Percentiles rank a stretch among this genome's conserved stretches.
Conservation (phyloP, 2,329 filamentous ascomycete species). For the Arachnomyces sp. region DNA sequence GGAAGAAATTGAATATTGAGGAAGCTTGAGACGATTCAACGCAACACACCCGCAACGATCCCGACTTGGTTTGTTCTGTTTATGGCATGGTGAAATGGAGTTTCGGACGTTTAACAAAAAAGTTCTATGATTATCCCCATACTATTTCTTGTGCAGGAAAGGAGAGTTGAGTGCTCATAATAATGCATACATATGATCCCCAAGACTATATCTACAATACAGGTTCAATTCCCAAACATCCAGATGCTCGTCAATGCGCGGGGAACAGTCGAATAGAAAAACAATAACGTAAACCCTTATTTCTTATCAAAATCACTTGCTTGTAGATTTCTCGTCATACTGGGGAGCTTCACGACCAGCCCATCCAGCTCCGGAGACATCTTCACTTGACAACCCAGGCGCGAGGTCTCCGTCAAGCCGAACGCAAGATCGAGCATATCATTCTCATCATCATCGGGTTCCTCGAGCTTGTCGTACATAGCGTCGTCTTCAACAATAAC, state of each 20-base stretch:
- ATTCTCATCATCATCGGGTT: constrained; percentile 74
- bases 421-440: constrained; percentile 90
- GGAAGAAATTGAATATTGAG: constrained; percentile 39
- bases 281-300: constrained; percentile 7
- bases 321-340: constrained; percentile 93
- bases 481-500: constrained; percentile 70
- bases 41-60: neutral
- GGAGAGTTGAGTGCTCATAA: constrained; percentile 1
- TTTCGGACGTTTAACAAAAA: constrained; percentile 4
- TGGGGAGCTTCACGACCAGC: constrained; percentile 72
- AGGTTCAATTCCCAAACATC: too few species aligned
- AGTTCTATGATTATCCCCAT: neutral
- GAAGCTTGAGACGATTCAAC: constrained; percentile 28
- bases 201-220: too few species aligned
- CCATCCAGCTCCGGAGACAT: constrained; percentile 91
- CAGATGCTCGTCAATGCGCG: neutral
- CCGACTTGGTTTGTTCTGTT: constrained; percentile 15
- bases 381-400: constrained; percentile 80
- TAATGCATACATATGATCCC: constrained; percentile 7
- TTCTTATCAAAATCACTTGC: constrained; percentile 71
- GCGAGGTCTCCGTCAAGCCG: constrained; percentile 75
- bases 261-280: neutral
- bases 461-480: constrained; percentile 69
- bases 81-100: constrained; percentile 15
- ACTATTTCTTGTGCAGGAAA: constrained; percentile 1